Percentiles rank a stretch among this genome's conserved stretches.
Evolutionary conservation across 176 grass and related monocot species (phyloP).

Genomic region (Aechmea fasciata): DNA sequence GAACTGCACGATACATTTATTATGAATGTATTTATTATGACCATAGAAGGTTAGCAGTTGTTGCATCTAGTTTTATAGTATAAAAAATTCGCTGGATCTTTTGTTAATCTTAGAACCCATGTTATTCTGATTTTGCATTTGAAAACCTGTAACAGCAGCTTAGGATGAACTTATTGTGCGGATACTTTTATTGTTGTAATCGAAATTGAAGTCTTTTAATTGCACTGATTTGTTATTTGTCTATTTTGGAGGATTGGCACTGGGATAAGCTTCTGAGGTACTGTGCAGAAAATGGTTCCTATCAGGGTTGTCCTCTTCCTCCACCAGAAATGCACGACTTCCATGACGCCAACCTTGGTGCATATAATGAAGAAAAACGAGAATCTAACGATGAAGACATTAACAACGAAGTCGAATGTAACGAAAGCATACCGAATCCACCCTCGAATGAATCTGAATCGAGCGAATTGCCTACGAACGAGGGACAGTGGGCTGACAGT

Average conservation of each 20-base stretch:
- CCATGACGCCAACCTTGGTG: constrained; percentile 13
- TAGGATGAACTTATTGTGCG: no score
- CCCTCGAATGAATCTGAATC: not conserved
- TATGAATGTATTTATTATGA: no score
- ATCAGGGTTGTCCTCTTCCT: constrained; percentile 74
- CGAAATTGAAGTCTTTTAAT: no score
- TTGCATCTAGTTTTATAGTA: no score
- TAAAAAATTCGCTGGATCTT: no score
- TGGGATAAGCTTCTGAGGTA: constrained; percentile 84
- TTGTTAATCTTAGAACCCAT: no score
- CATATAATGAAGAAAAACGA: constrained; percentile 26
- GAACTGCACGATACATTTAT: no score
- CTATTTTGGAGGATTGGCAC: constrained; percentile 47
- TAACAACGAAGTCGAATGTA: constrained; percentile 1
- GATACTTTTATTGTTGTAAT: no score
- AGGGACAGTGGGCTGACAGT: constrained; percentile 6
- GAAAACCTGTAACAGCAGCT: no score
- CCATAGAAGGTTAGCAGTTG: no score
- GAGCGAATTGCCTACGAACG: not conserved
- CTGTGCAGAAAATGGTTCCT: constrained; percentile 75
- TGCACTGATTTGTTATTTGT: no score
- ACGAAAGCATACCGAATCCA: constrained; percentile 15
- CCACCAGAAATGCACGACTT: constrained; percentile 27
- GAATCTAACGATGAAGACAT: constrained; percentile 18
- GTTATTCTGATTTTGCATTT: no score